Conservation (phyloP, 2,329 filamentous ascomycete genomes). For the Curvularia lunata region DNA sequence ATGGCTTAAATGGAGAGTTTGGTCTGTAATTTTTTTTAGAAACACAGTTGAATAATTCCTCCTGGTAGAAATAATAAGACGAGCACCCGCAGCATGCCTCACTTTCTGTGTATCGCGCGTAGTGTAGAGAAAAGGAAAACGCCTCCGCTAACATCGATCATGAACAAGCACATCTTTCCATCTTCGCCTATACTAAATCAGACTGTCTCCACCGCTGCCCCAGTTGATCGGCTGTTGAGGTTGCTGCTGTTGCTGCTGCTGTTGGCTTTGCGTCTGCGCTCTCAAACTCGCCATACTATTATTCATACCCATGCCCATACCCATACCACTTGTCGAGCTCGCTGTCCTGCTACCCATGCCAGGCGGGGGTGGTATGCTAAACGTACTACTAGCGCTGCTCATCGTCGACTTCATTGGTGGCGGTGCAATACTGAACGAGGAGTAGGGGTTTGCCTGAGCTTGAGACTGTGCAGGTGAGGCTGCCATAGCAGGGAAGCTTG, state of each 20-base stretch:
- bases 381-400: conserved; percentile 18
- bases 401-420: conserved; percentile 35
- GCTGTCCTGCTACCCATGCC: conserved; percentile 20
- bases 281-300: conserved; percentile 34
- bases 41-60: not conserved
- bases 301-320: conserved; percentile 24
- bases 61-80: not conserved
- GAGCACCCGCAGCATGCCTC: not conserved
- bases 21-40: not conserved
- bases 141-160: not conserved
- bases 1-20: not conserved
- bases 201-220: conserved; percentile 35
- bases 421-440: conserved; percentile 49
- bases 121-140: not conserved
- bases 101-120: not conserved
- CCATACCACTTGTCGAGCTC: conserved; percentile 37
- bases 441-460: conserved; percentile 39
- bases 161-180: not conserved
- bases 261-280: conserved; percentile 34
- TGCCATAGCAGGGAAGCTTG: conserved; percentile 62
- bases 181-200: conserved; percentile 29
- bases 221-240: conserved; percentile 29
- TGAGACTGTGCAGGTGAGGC: conserved; percentile 43
- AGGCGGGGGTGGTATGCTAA: conserved; percentile 40
- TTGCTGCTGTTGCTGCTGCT: conserved; percentile 23